Evolutionary conservation across 2,329 filamentous ascomycete genomes (phyloP).

Genomic region (Fusarium napiforme): DNA sequence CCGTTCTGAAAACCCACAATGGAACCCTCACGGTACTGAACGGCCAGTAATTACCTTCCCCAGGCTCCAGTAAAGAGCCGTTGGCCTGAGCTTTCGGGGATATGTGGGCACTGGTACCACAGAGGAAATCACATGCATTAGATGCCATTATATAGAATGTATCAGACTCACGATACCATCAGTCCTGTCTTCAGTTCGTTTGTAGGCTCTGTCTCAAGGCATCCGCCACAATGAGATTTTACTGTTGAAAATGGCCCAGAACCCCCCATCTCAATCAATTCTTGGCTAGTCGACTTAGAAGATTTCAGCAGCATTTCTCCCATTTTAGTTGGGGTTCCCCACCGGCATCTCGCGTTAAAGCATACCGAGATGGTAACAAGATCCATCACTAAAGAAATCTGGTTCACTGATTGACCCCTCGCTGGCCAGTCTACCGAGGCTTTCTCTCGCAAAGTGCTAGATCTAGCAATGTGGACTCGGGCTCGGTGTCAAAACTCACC

Average conservation of each 20-base stretch:
- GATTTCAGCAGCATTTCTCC: slow-evolving; percentile 1
- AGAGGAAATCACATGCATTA: not conserved
- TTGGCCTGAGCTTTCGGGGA: slow-evolving; percentile 27
- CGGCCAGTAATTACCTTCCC: not conserved
- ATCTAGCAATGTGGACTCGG: slow-evolving; percentile 7
- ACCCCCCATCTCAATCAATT: not conserved
- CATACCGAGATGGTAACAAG: slow-evolving; percentile 31
- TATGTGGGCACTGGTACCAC: slow-evolving; percentile 23
- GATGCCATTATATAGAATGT: not conserved
- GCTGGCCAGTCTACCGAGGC: slow-evolving; percentile 18
- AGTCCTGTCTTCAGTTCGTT: not conserved
- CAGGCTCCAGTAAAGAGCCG: slow-evolving; percentile 19
- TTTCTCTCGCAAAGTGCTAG: not conserved
- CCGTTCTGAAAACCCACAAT: slow-evolving; percentile 27
- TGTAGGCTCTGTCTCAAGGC: not conserved
- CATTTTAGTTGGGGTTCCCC: slow-evolving; percentile 20
- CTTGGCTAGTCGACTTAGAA: not conserved
- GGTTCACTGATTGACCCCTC: slow-evolving; percentile 9
- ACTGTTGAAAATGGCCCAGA: not conserved
- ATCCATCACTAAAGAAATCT: slow-evolving; percentile 17
- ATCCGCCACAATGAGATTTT: not conserved
- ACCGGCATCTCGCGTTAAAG: slow-evolving; percentile 42
- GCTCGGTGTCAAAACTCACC: slow-evolving; percentile 12
- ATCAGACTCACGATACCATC: slow-evolving; percentile 6
- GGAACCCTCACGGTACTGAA: slow-evolving; percentile 21